Percentiles rank a stretch among this genome's conserved stretches.
phyloP scores from a whole-genome alignment of 2,329 filamentous ascomycete species.

The Phoma sp. region DNA sequence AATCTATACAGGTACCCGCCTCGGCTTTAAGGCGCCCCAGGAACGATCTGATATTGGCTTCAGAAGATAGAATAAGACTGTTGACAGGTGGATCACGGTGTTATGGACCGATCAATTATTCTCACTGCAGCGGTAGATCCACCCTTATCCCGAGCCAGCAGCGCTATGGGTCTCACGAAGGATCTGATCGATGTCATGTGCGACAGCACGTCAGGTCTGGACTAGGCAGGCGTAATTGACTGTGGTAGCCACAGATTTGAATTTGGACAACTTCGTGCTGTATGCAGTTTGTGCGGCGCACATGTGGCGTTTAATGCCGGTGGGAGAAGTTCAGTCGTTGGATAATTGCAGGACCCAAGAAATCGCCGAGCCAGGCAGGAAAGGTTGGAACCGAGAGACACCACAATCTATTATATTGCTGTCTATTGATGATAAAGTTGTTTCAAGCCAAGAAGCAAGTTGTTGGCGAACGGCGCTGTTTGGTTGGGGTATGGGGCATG shows the following conservation, averaged over 20 bases:
- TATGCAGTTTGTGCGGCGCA: conserved; percentile 7
- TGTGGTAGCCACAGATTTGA: not conserved
- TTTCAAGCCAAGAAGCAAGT: conserved; percentile 32
- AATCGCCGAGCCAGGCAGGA: conserved; percentile 16
- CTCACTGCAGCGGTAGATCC: not conserved
- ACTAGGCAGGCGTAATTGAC: not conserved
- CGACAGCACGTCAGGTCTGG: conserved; percentile 2
- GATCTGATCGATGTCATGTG: conserved; percentile 4
- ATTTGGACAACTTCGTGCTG: not conserved
- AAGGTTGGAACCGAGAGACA: conserved; percentile 16
- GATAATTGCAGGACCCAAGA: conserved; percentile 27
- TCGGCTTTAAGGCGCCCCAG: not conserved
- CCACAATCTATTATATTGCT: conserved; percentile 44
- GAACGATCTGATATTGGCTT: not conserved
- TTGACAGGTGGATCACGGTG: not conserved
- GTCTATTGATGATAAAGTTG: conserved; percentile 27
- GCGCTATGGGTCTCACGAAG: not conserved
- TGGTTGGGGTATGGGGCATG: conserved; percentile 29
- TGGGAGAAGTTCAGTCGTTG: conserved; percentile 33
- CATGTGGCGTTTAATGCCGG: conserved; percentile 32
- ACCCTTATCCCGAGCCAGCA: not conserved
- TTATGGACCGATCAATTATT: not conserved
- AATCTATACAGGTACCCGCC: conserved; percentile 3
- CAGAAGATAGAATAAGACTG: not conserved
- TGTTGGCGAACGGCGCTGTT: conserved; percentile 24